Base-by-base conservation (phyloP, 768 basidiomycete species). In the Holtermannia corniformis region DNA sequence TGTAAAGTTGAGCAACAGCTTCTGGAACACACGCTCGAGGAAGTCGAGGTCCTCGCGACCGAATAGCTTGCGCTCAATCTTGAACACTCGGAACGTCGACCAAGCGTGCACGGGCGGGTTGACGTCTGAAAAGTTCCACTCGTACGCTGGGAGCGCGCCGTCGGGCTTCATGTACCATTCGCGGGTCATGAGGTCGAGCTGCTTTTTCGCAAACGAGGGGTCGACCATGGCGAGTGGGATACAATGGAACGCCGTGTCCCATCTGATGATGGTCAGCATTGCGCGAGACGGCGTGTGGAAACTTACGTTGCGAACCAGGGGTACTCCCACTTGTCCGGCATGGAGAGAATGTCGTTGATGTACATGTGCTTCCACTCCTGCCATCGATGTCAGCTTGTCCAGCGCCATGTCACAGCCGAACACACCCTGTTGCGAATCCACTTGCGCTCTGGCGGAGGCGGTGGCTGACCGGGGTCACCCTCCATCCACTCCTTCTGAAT, bases 281-380 rank as follows among this genome's bases (percentile, higher is more conserved):
- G n/a, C n/a, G n/a, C n/a, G n/a, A n/a, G n/a, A n/a, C n/a, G n/a
- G n/a, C n/a, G n/a, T n/a, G n/a, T n/a, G n/a, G n/a, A n/a, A 46
- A 63, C 72, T 67, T 64, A 75, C 55, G 92, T 92, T 0, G 93
- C 92, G 65, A 99, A 97, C 79, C 95, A 97, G 0, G 95, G 95
- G 70, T 97, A 97, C 74, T 99, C 95, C 95, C 95, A 93, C 85
- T 99, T 99, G 74, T 99, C 93, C 5, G 95, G 95, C 95, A 99
- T 97, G 12, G 92, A 96, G 40, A 99, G 78, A 57, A 99, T 83
- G 68, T 99, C 95, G 49, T 87, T 87, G 54, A 92, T 84, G 69
- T 97, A 83, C 76, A 99, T 79, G 74, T 99, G 93, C 60, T 80
- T 84, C 95, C 95, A 99, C 64, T 91, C 87, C 87, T 88, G 57